phyloP scores from a whole-genome alignment of 352 stramenopile species.

The Phytopythium kandeliae region DNA sequence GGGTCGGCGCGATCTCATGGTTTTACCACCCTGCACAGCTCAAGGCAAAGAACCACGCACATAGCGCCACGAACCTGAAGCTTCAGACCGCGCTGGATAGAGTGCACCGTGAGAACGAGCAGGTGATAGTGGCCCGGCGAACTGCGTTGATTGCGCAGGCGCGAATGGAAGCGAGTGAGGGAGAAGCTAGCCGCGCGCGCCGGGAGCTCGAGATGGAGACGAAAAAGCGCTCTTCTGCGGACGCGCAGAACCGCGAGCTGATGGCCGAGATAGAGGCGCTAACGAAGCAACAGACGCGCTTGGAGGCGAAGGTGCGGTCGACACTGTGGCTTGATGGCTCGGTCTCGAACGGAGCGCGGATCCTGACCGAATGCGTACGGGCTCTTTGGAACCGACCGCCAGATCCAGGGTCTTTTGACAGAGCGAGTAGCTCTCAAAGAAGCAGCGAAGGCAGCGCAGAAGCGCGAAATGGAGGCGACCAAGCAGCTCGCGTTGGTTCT shows the following conservation, averaged over 20 bases:
- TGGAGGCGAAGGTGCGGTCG: slow-evolving; percentile 51
- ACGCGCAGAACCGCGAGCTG: slow-evolving; percentile 33
- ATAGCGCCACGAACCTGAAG: slow-evolving; percentile 22
- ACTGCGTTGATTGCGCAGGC: slow-evolving; percentile 20
- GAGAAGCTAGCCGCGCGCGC: slow-evolving; percentile 16
- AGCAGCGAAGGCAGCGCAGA: slow-evolving; percentile 14
- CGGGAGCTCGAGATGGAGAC: slow-evolving; percentile 26
- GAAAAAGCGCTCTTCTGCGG: slow-evolving; percentile 14
- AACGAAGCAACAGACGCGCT: slow-evolving; percentile 32
- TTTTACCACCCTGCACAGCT: slow-evolving; percentile 14
- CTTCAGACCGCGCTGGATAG: slow-evolving; percentile 23
- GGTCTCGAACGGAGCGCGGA: no score
- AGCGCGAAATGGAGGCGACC: slow-evolving; percentile 43
- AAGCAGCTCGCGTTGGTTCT: slow-evolving; percentile 26
- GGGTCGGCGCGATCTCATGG: neutral
- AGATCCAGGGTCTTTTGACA: slow-evolving; percentile 46
- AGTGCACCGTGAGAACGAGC: slow-evolving; percentile 16
- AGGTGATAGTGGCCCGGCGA: slow-evolving; percentile 31
- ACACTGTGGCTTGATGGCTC: no score
- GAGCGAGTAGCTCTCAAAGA: slow-evolving; percentile 42
- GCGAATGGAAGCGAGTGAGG: slow-evolving; percentile 28
- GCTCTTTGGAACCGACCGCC: no score
- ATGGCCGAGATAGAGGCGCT: slow-evolving; percentile 13
- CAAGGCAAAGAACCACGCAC: slow-evolving; percentile 29
- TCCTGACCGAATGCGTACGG: no score